phyloP scores from a whole-genome alignment of 768 basidiomycete genomes.

The Clitopilus hobsonii region DNA sequence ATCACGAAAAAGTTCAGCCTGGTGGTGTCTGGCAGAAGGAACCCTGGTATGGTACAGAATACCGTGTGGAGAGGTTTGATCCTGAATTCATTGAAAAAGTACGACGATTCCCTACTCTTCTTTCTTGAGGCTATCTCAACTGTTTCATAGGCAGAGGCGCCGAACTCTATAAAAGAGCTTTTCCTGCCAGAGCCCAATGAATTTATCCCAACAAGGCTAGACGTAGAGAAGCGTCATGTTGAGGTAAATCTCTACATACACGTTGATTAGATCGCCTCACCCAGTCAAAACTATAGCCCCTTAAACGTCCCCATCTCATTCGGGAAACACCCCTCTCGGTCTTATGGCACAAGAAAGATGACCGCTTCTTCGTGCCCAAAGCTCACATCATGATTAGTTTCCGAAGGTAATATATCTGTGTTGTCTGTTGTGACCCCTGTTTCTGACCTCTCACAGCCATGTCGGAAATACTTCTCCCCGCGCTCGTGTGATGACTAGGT shows the following conservation, averaged over 20 bases:
- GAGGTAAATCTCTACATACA: not conserved
- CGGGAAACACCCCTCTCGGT: constrained; percentile 65
- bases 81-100: constrained; percentile 57
- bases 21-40: constrained; percentile 63
- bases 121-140: not conserved
- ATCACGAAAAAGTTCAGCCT: constrained; percentile 43
- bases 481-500: constrained; percentile 71
- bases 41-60: constrained; percentile 90
- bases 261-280: not conserved
- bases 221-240: constrained; percentile 72
- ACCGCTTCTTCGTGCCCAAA: constrained; percentile 93
- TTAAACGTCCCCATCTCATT: constrained; percentile 71
- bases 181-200: constrained; percentile 81
- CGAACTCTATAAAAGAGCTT: constrained; percentile 64
- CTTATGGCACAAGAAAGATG: constrained; percentile 97
- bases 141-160: constrained; percentile 48
- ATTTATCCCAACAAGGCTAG: constrained; percentile 85
- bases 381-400: constrained; percentile 74
- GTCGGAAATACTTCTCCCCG: constrained; percentile 59
- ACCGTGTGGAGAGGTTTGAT: constrained; percentile 69
- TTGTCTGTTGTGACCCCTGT: constrained; percentile 1
- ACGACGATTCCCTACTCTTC: constrained; percentile 5
- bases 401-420: constrained; percentile 45
- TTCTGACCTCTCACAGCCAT: constrained; percentile 34
- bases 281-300: constrained; percentile 44